Base-by-base conservation (phyloP, 1,284 basidiomycete species). In the Cutaneotrichosporon sp. region DNA sequence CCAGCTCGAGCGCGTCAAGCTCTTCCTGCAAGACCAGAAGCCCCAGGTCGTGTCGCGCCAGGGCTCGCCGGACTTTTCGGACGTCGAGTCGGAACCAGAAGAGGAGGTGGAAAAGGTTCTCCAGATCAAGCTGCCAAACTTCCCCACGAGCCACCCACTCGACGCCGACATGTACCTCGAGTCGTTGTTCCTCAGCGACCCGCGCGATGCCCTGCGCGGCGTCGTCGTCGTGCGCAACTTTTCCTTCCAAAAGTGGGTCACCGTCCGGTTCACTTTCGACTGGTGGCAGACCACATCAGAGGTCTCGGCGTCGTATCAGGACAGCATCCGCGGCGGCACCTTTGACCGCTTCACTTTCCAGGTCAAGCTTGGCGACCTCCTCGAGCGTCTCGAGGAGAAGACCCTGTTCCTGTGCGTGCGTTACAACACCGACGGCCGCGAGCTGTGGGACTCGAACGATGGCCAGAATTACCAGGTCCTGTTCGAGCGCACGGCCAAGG, bases 241-340 rank as follows among this genome's bases (percentile, higher is more conserved):
- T 43, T 83, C 89, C 3, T 97, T 85, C 75, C 81, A 88, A 65
- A 97, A 97, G 77, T 85, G 83, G 80, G 81, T 97, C 52, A 87
- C 84, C 9, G 83, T 90, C 20, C 84, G 93, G 37, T 97, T 97
- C 76, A 97, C 93, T 2, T 82, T 93, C 62, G 93, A 97, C 72
- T 81, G 80, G 66, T 97, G 94, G 93, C 88, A 91, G 74, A 97
- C 93, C 35, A 93, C 89, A 54, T 90, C 86, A 70, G 93, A 97
- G 75, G 88, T 97, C 43, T 83, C 85, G 1, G 92, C 85, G 21
- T 83, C 82, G 41, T 87, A 90, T 72, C 75, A 82, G 47, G 84
- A 86, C 61, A 84, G 85, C 21, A 71, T 85, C 17, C 77, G 78
- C 52, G 75, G 74, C n/a, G 80, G 78, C 46, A 76, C 68, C 34